These are phyloP conservation scores for Saccharomycopsis olivae DNA, from an alignment of 805 yeast genomes.

Conservation along the genomic window DNA sequence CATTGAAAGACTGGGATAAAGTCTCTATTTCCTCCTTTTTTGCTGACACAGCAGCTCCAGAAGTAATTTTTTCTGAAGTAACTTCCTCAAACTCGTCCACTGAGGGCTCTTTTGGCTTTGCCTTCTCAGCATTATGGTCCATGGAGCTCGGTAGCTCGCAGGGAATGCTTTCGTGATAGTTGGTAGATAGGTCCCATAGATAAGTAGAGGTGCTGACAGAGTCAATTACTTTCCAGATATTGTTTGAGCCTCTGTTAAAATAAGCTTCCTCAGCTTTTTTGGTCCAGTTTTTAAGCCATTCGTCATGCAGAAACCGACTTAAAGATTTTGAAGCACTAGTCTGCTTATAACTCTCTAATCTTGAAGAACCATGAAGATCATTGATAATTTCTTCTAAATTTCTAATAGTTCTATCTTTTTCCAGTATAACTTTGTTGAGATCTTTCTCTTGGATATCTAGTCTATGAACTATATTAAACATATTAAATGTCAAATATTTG, in stretches of 20 bases:
- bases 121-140: background rate
- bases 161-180: conserved; percentile 1
- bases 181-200: conserved; percentile 10
- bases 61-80: background rate
- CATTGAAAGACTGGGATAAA: conserved; percentile 12
- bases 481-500: conserved; percentile 8
- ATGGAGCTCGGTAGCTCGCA: no score
- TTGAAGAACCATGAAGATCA: background rate
- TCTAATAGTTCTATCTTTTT: conserved; percentile 11
- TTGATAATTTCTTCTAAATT: conserved; percentile 5
- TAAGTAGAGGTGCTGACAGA: conserved; percentile 4
- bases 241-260: background rate
- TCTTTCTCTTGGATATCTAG: conserved; percentile 3
- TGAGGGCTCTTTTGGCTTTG: background rate
- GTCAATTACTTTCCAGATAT: conserved; percentile 14
- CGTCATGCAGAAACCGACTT: background rate
- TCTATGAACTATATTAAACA: conserved; percentile 9
- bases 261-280: background rate
- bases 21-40: conserved; percentile 1
- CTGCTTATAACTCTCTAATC: background rate
- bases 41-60: background rate
- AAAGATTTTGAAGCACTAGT: conserved; percentile 1
- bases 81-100: background rate
- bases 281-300: conserved; percentile 9
- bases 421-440: conserved; percentile 3